Percentiles rank a stretch among this genome's conserved stretches.
Evolutionary conservation across 441 rosid species (phyloP).

Genomic region (Syzygium syzygioides): DNA sequence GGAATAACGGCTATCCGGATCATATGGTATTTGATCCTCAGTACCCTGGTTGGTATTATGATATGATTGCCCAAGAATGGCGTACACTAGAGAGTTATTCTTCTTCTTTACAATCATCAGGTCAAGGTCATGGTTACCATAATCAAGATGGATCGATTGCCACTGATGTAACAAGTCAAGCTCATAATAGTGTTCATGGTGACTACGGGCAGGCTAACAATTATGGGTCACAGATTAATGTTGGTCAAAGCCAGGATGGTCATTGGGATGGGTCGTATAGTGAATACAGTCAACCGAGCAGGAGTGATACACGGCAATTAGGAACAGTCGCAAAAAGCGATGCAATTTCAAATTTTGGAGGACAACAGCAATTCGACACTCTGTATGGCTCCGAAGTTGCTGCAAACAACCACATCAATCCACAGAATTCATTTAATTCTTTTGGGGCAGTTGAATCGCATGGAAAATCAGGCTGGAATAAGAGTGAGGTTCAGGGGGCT

Average conservation of each 20-base stretch:
- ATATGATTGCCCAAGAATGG: constrained; percentile 70
- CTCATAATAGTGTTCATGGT: constrained; percentile 23
- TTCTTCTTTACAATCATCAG: constrained; percentile 39
- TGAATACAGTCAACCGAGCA: constrained; percentile 33
- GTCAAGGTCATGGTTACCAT: constrained; percentile 28
- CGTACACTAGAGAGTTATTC: constrained; percentile 58
- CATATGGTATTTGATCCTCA: constrained; percentile 91
- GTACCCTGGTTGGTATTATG: constrained; percentile 96
- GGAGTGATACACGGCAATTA: constrained; percentile 39
- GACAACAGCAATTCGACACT: constrained; percentile 39
- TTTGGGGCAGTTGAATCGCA: constrained; percentile 23
- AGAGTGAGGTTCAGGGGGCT: constrained; percentile 43
- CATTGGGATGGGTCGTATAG: constrained; percentile 42
- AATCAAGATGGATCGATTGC: constrained; percentile 37
- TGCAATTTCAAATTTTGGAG: constrained; percentile 29
- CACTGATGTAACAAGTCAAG: constrained; percentile 23
- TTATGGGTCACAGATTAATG: constrained; percentile 31
- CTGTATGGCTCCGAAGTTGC: constrained; percentile 32
- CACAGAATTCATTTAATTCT: constrained; percentile 25
- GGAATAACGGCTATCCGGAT: constrained; percentile 65
- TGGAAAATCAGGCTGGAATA: constrained; percentile 25
- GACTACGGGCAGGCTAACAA: constrained; percentile 35
- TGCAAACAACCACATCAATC: constrained; percentile 28
- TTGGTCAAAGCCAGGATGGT: constrained; percentile 33
- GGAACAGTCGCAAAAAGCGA: constrained; percentile 27